Evolutionary conservation across 2,329 filamentous ascomycete species (phyloP).

Genomic region (Colletotrichum eremochloae): DNA sequence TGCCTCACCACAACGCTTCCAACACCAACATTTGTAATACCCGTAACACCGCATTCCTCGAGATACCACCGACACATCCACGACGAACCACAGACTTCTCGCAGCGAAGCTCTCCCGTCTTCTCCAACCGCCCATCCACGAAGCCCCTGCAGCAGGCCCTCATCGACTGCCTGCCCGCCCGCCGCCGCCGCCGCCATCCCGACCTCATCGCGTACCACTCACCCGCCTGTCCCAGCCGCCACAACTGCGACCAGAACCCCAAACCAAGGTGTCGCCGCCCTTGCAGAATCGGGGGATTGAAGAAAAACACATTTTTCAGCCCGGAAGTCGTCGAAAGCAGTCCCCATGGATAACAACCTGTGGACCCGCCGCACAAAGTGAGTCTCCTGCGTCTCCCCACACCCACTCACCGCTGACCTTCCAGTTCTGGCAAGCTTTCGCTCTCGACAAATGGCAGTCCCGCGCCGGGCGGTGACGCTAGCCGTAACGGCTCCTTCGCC

Average conservation of each 20-base stretch:
- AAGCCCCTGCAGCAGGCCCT: slow-evolving; percentile 39
- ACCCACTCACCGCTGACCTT: slow-evolving; percentile 25
- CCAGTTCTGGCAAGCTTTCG: slow-evolving; percentile 89
- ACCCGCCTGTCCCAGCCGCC: slow-evolving; percentile 38
- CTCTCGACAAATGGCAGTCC: slow-evolving; percentile 78
- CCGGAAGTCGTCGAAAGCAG: slow-evolving; percentile 46
- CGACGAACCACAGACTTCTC: slow-evolving; percentile 2
- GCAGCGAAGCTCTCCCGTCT: slow-evolving; percentile 25
- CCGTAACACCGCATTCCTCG: slow-evolving; percentile 22
- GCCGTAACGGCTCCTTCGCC: slow-evolving; percentile 73
- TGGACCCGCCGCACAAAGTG: slow-evolving; percentile 90
- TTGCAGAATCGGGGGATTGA: slow-evolving; percentile 38
- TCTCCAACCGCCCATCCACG: slow-evolving; percentile 26
- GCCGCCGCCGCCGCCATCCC: slow-evolving; percentile 37
- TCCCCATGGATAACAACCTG: slow-evolving; percentile 73
- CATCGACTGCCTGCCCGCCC: slow-evolving; percentile 28
- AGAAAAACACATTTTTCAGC: slow-evolving; percentile 26
- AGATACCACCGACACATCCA: slow-evolving; percentile 30
- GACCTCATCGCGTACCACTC: slow-evolving; percentile 35
- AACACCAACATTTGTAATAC: slow-evolving; percentile 34
- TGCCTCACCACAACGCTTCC: slow-evolving; percentile 31
- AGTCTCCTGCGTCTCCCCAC: slow-evolving; percentile 50
- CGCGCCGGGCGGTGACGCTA: slow-evolving; percentile 65
- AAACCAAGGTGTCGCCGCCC: slow-evolving; percentile 40
- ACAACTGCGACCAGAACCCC: slow-evolving; percentile 37